Base-by-base conservation (phyloP, 2,329 filamentous ascomycete species). In the Diaporthe amygdali region DNA sequence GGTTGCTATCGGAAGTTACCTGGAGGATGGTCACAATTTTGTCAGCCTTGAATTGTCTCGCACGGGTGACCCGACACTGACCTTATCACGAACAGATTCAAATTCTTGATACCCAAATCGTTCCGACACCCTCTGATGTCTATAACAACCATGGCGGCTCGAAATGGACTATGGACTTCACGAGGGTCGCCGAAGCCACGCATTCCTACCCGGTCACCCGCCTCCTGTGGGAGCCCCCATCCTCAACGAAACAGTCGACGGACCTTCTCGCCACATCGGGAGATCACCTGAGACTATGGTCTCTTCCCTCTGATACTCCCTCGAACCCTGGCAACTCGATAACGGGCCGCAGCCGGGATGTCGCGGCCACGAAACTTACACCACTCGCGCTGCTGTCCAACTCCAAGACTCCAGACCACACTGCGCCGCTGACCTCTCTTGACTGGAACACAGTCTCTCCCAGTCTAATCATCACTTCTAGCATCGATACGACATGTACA, bases 371-470 rank as follows among this genome's bases (percentile, higher is more conserved):
- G 82, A 99, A 99, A 82, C 87, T 99, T 54, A 97, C 96, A 7
- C 96, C 96, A 4, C 85, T 99, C 66, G 96, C 96, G 0, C 87
- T 99, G 66, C 87, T 99, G 20, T 98, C 96, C 41, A 99, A 99
- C 82, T 98, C 95, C 37, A 99, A 99, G 84, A 98, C 96, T 0
- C 96, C 96, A 5, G 96, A 99, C 79, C 97, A 99, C 79, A 99
- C 96, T 6, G 96, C 96, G 17, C 96, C 96, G 25, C 90, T 99
- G 71, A 99, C 96, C 2, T 98, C 95, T 20, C 87, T 99, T 56
- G 96, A 99, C 81, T 99, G 96, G 96, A 99, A 99, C 78, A 97
- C 94, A 2, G 92, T 99, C 66, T 97, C 95, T 30, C 96, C 96
- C 0, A 98, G 96, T 80, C 86, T 99, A 68, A 99, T 99, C 79